phyloP scores from a whole-genome alignment of 129 eudicot genomes.

The Helianthus tuberosus region DNA sequence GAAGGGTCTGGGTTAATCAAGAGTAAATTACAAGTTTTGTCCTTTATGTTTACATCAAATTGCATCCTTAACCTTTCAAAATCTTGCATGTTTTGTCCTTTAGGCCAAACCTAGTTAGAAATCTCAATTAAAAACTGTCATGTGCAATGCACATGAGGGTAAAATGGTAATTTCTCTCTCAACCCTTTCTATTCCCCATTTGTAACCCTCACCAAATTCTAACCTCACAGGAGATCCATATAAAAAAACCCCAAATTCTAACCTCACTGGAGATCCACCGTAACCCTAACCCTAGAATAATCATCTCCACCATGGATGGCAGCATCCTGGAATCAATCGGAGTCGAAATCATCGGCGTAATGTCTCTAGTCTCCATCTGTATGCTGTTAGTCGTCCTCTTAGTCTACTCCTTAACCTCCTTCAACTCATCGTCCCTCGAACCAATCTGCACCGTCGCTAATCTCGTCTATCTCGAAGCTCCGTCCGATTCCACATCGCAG shows the following conservation, averaged over 20 bases:
- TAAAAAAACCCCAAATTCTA: neutral
- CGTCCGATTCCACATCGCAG: slow-evolving; percentile 56
- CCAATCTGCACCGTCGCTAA: slow-evolving; percentile 92
- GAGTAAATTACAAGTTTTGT: too few species aligned
- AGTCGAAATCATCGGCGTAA: slow-evolving; percentile 71
- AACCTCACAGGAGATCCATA: too few species aligned
- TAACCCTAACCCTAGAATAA: slow-evolving; percentile 15
- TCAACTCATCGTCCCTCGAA: slow-evolving; percentile 38
- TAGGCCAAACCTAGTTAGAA: too few species aligned
- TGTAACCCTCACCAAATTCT: too few species aligned
- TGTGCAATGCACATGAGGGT: too few species aligned
- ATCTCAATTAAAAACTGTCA: too few species aligned
- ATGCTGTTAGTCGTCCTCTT: slow-evolving; percentile 92
- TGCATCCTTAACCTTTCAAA: too few species aligned
- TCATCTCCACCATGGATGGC: slow-evolving; percentile 49
- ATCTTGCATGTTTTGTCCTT: too few species aligned
- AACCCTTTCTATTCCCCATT: too few species aligned
- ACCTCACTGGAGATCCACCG: slow-evolving; percentile 17
- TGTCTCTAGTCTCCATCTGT: slow-evolving; percentile 93
- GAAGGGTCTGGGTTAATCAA: too few species aligned
- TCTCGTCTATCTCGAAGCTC: slow-evolving; percentile 74
- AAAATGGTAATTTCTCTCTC: too few species aligned
- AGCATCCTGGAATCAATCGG: slow-evolving; percentile 79
- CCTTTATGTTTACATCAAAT: too few species aligned
- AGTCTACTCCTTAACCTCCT: slow-evolving; percentile 63